Base-by-base conservation (phyloP, 371 early-diverging fungal genomes). In the Dichotomocladium elegans region DNA sequence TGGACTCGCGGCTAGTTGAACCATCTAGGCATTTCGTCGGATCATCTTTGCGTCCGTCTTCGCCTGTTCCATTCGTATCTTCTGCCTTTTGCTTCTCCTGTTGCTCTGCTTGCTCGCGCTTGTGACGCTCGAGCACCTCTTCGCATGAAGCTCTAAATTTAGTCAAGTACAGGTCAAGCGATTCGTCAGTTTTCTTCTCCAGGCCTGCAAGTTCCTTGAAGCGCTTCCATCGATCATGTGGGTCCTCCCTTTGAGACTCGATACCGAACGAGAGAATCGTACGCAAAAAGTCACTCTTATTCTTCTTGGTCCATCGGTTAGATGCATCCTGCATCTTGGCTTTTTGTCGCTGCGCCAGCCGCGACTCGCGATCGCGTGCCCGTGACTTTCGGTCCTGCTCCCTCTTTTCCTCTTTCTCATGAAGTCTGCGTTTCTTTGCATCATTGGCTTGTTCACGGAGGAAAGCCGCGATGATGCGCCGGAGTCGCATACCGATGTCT, bases 201-300 rank as follows among this genome's bases (percentile, higher is more conserved):
- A 92, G 56, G 17, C 85, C 80, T 15, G 90, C 81, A 26, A 88
- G 63, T 45, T 83, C 81, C 57, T 83, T 86, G 74, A 91, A 91
- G 3, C 80, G 70, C 2, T 63, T 63, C 93, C 93, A 92, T 51
- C 73, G 73, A 24, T 63, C 54, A 17, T 65, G 60, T 14, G 61
- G 57, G 8, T 66, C 66, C 31, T 64, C 66, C 6, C 62, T 59
- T 21, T 56, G 60, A 7, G 63, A 61, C 41, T 73, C 87, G 1
- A 89, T 81, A 37, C 90, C 93, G 66, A 76, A 90, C 2, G 89
- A 86, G 33, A 80, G 65, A 28, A 91, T 59, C 0, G 86, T 84
- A 41, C 83, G 70, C 43, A 86, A 77, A 61, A 91, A 91, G 48
- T 85, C 85, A 19, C 63, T 78, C 69, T 80, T 77, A 60, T 85